phyloP scores from a whole-genome alignment of 2,329 filamentous ascomycete genomes.

The Fusarium tupiense region DNA sequence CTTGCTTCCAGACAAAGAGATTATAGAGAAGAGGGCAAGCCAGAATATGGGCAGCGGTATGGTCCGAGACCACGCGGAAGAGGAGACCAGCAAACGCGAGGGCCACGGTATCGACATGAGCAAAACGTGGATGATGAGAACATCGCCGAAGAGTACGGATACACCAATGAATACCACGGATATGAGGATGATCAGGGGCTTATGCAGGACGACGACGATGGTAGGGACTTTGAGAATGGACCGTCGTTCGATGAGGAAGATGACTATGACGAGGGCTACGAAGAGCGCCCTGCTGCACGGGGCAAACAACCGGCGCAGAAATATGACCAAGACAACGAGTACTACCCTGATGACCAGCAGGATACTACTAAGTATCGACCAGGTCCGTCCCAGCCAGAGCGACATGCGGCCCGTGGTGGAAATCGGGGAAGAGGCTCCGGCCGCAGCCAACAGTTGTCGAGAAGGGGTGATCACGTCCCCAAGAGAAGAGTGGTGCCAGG shows the following conservation, averaged over 20 bases:
- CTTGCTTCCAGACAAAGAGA: fast-evolving
- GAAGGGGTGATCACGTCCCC: fast-evolving
- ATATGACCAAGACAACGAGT: not conserved
- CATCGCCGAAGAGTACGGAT: not conserved
- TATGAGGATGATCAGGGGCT: fast-evolving
- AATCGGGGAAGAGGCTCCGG: fast-evolving
- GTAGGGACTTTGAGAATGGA: not conserved
- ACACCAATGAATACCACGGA: fast-evolving
- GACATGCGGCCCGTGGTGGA: not conserved
- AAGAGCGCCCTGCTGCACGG: not conserved
- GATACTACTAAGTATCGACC: fast-evolving
- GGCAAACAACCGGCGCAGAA: not conserved
- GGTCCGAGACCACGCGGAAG: not conserved
- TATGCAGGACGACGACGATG: not conserved
- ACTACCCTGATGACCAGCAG: not conserved
- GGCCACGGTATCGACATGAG: not conserved
- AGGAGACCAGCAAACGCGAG: not conserved
- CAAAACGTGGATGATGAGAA: not conserved
- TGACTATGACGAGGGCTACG: not conserved
- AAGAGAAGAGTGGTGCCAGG: not conserved
- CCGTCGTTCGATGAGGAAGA: not conserved
- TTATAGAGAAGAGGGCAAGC: fast-evolving
- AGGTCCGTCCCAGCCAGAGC: fast-evolving
- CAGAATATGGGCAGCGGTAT: not conserved
- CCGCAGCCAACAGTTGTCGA: fast-evolving